Evolutionary conservation across 2,329 filamentous ascomycete species (phyloP), one percentile per base, ranked within the genome.

Genomic region (Microcyclosporella mali): DNA sequence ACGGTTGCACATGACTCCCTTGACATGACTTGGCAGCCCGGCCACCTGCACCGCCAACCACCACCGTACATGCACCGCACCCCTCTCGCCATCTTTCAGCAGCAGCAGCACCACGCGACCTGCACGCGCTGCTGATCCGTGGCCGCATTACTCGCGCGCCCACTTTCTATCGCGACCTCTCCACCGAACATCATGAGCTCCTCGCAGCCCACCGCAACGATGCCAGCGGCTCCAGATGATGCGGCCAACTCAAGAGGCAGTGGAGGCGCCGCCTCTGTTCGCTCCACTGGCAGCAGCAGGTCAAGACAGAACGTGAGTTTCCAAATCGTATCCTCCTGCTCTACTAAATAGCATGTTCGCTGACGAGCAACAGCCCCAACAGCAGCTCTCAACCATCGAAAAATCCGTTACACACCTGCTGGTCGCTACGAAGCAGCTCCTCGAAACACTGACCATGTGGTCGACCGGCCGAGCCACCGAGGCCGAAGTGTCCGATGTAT

Each of bases 331-430:
- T 21, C 12, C 12, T 10, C n/a, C 15, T 19, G 25, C 7, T 12
- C 6, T 12, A 32, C 30, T 4, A 32, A 6, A 11, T 10, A 21
- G 3, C 12, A 36, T 18, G 8, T 25, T 31, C 38, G 33, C 49
- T 55, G 37, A 53, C 45, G 35, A 36, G 33, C 56, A 55, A 51
- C 60, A 85, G 83, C 72, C 80, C 67, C 71, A 81, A 71, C 72
- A 86, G 73, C 74, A 87, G 56, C 77, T 98, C 55, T 95, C 90
- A 40, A 90, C 95, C 66, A 98, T 98, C 67, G 92, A 98, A 72
- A 97, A 95, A 73, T 95, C 89, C 64, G 92, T 98, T 52, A 95
- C 90, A 9, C 92, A 98, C 64, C 84, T 98, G 33, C 81, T 98
- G 28, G 90, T 98, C 53, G 92, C 92, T 28, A 98, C 92, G 27